Evolutionary conservation across 2,329 filamentous ascomycete species (phyloP).

Genomic region (Colletotrichum siamense): DNA sequence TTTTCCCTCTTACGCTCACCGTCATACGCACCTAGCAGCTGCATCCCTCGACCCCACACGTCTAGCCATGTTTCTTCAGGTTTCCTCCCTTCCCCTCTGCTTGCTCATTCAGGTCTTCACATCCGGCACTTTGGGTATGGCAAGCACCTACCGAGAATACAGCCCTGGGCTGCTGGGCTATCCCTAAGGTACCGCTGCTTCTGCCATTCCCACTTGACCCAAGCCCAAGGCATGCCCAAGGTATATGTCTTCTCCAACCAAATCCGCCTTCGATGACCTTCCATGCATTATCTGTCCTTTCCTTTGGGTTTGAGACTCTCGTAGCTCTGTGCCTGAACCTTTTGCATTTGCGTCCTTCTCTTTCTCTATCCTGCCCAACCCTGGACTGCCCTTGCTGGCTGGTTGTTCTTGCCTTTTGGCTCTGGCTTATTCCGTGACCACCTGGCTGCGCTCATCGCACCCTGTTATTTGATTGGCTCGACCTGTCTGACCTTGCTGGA

Average conservation of each 20-base stretch:
- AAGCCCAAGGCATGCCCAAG: conserved; percentile 1
- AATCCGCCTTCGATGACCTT: not conserved
- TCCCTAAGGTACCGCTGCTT: conserved; percentile 10
- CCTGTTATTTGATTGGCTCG: not conserved
- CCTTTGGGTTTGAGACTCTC: not conserved
- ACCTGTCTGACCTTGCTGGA: not conserved
- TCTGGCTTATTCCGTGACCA: conserved; percentile 9
- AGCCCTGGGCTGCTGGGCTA: not conserved
- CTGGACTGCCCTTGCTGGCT: not conserved
- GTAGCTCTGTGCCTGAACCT: not conserved
- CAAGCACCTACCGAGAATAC: not conserved
- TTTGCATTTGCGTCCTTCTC: not conserved
- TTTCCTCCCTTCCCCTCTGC: not conserved
- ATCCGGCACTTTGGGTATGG: not conserved
- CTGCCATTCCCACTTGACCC: not conserved
- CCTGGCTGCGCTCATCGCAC: conserved; percentile 1
- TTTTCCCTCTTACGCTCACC: not conserved
- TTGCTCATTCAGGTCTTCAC: not conserved
- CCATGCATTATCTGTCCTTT: conserved; percentile 2
- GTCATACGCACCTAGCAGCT: not conserved
- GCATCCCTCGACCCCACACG: not conserved
- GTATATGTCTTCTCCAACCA: not conserved
- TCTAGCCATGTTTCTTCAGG: not conserved
- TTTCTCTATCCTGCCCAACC: not conserved
- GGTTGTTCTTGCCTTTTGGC: not conserved